Evolutionary conservation across 352 stramenopile species (phyloP), one percentile per base, ranked within the genome.

Genomic region (Phytopythium oedochilum): DNA sequence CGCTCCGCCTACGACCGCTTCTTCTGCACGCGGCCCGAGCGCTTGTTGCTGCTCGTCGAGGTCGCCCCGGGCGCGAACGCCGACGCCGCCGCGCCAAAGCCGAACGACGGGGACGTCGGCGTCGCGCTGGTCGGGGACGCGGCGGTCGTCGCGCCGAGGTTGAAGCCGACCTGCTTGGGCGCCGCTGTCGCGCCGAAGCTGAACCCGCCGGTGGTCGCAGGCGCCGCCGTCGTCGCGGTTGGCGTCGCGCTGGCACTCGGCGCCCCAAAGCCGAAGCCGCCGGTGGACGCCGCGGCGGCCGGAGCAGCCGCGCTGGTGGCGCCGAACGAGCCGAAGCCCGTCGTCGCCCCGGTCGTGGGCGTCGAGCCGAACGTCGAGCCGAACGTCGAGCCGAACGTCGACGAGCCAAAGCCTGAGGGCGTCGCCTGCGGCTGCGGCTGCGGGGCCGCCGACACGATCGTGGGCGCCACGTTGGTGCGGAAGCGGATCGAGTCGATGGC

Each of bases 401-500:
- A 44, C 11, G 59, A 63, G n/a, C 68, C 69, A 32, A 84, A 84
- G 23, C 75, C 71, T 57, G 84, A 87, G 4, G 55, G 26, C 10
- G 58, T 5, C 5, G 23, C 1, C 29, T 17, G 64, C 38, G 29
- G 68, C 39, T 59, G 65, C 45, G 35, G 67, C 46, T 46, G 52
- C 45, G 70, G 42, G 15, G 54, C 8, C 11, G 47, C 49, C 12
- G 68, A 56, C 7, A 89, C 74, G 57, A 91, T 89, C 18, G 76
- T 87, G 18, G 81, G 81, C 8, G 78, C 69, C 5, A 91, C 81
- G 40, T 58, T 91, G 3, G 81, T 91, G 28, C 79, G 77, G 64
- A 91, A 91, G 15, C 81, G 81, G 57, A 91, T 86, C 53, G 78
- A 87, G 64, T 91, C 81, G 54, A 91, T 89, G 25, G 63, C 67